A percentile compares a stretch with the other conserved stretches of the same genome.
phyloP scores from a whole-genome alignment of 2,329 filamentous ascomycete genomes.

The Diaporthe velutina region DNA sequence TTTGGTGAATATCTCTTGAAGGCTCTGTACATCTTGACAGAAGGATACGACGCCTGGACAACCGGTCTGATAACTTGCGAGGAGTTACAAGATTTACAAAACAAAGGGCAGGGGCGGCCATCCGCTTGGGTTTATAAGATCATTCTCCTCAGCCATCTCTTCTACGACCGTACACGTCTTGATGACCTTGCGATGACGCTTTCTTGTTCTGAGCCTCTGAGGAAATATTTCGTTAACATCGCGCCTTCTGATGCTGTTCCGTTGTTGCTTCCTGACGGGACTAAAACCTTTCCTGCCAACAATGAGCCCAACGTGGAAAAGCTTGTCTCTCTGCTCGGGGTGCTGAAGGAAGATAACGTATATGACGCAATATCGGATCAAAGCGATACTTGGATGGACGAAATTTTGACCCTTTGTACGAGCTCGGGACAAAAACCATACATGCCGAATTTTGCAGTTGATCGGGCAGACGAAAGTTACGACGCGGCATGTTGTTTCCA shows the following conservation, averaged over 20 bases:
- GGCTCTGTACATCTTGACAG: neutral
- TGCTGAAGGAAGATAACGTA: accelerated
- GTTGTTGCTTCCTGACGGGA: too few relatives aligned
- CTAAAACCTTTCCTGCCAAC: too few relatives aligned
- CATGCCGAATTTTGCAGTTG: neutral
- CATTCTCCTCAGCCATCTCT: neutral
- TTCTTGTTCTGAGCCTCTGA: neutral
- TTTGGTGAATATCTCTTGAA: neutral
- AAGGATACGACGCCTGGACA: neutral
- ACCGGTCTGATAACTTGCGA: neutral
- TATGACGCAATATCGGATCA: accelerated
- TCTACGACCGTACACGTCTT: accelerated
- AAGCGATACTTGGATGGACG: neutral
- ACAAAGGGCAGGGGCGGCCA: too few relatives aligned
- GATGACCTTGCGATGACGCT: neutral
- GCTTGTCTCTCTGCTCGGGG: neutral
- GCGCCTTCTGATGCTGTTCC: too few relatives aligned
- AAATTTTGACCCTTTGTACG: neutral
- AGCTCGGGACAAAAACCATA: neutral
- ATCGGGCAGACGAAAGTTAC: neutral
- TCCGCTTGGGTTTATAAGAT: accelerated
- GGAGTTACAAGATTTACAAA: neutral
- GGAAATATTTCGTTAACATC: neutral
- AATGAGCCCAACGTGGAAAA: too few relatives aligned
- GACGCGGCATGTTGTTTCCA: too few relatives aligned